phyloP scores from a whole-genome alignment of 768 basidiomycete species.

The Multifurca ochricompacta region DNA sequence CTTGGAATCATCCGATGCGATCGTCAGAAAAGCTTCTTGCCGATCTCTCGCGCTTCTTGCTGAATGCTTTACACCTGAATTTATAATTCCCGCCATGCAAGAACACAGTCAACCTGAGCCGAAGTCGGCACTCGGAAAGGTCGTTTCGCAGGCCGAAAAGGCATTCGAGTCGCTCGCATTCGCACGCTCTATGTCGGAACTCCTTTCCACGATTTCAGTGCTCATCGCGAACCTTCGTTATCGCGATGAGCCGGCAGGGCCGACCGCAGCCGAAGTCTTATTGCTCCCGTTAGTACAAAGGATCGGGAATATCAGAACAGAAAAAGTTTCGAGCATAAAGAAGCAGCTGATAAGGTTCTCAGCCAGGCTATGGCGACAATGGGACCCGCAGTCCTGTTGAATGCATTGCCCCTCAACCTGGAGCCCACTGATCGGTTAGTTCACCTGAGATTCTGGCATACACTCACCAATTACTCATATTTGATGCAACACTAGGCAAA shows the following conservation, averaged over 20 bases:
- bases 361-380: constrained; percentile 76
- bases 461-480: constrained; percentile 1
- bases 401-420: constrained; percentile 75
- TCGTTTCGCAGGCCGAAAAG: constrained; percentile 55
- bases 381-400: constrained; percentile 75
- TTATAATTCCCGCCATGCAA: constrained; percentile 45
- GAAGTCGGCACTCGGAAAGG: constrained; percentile 50
- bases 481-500: constrained; percentile 36
- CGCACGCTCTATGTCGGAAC: constrained; percentile 68
- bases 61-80: constrained; percentile 60
- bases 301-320: constrained; percentile 64
- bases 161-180: constrained; percentile 68
- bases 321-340: constrained; percentile 89
- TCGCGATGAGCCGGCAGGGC: constrained; percentile 35
- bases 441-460: neutral
- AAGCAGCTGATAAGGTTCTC: constrained; percentile 72
- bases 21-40: constrained; percentile 56
- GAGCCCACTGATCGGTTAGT: constrained; percentile 72
- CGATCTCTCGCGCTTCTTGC: constrained; percentile 55
- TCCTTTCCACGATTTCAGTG: constrained; percentile 66
- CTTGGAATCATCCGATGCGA: constrained; percentile 59
- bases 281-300: constrained; percentile 61
- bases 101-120: constrained; percentile 37
- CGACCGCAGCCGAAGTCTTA: constrained; percentile 60
- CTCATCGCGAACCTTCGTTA: constrained; percentile 56